Base-by-base conservation (phyloP, 257 asterid species). In the Nicotiana sylvestris region DNA sequence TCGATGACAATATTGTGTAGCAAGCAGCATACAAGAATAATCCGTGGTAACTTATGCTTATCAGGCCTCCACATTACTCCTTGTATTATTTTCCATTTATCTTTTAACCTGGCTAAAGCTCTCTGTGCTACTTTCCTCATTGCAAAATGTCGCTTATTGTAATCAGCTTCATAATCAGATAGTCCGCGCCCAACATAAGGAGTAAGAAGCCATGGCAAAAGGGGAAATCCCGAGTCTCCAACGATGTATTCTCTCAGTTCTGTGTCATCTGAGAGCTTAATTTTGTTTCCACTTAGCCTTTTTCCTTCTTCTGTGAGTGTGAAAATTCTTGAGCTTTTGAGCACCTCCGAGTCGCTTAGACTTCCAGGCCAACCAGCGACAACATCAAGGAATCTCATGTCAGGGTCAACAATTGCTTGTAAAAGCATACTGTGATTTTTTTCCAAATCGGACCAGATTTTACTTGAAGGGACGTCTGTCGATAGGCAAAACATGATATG, bases 171-270 rank as follows among this genome's bases (percentile, higher is more conserved):
- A 25, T 57, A 29, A 29, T 76, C 83, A 33, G 85, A 60, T 58
- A 83, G 85, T 8, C 7, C 39, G 6, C 69, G 60, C 5, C 85
- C 83, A 11, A 17, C 32, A 39, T 81, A 86, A n/a, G 86, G 88
- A 81, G 86, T 83, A 5, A 86, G 74, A 46, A 86, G 83, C 88
- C 88, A 86, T 13, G 86, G 88, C 77, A 83, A 39, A 81, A 83
- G 86, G 53, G 88, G 88, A 65, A 81, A 86, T 11, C 86, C 89
- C 0, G 53, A 77, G 30, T 86, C 86, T 17, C 88, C 88, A 60
- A 83, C 55, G 6, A 86, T 67, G 62, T 81, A 83, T 60, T 81
- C 83, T 77, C 86, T 76, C 6, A 83, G 33, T 29, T 83, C 77
- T 6, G 66, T 32, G 3, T 76, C 82, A 4, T 39, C 55, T 17